Conservation (phyloP, 2,329 filamentous ascomycete genomes). For the Samsoniella hepiali region DNA sequence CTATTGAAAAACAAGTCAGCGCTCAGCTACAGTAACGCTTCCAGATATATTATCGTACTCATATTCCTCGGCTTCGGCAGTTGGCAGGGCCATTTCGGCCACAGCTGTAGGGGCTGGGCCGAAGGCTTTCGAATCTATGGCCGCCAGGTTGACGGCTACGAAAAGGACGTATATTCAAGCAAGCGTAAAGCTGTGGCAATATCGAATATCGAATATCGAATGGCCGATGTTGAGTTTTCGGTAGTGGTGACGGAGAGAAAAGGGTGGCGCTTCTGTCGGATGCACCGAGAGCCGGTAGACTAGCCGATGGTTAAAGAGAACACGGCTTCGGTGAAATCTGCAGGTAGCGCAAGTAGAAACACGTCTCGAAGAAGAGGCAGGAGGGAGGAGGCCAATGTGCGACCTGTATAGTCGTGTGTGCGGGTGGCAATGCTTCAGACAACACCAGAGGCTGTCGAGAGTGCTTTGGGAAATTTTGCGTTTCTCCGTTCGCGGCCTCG, state of each 20-base stretch:
- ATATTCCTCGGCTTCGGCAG: constrained; percentile 63
- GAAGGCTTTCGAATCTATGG: constrained; percentile 58
- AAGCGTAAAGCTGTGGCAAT: background rate
- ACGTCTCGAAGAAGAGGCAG: background rate
- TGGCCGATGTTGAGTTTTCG: background rate
- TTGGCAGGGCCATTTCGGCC: constrained; percentile 68
- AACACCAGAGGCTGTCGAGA: constrained; percentile 26
- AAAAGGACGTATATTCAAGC: constrained; percentile 16
- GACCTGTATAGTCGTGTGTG: background rate
- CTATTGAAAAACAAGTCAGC: constrained; percentile 34
- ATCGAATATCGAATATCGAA: background rate
- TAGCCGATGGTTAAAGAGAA: background rate
- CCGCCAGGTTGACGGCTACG: constrained; percentile 56
- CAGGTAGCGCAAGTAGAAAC: background rate
- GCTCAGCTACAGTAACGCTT: background rate
- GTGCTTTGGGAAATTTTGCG: constrained; percentile 30
- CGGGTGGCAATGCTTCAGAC: constrained; percentile 11
- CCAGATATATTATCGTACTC: constrained; percentile 48
- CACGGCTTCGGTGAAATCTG: background rate
- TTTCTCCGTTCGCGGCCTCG: constrained; percentile 39
- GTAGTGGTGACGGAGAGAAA: constrained; percentile 2
- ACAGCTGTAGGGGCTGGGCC: constrained; percentile 63
- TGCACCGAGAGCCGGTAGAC: constrained; percentile 1
- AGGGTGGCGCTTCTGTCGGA: constrained; percentile 14
- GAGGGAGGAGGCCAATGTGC: background rate